Evolutionary conservation across 371 early-diverging fungal genomes (phyloP).

Genomic region (Antonospora locustae): DNA sequence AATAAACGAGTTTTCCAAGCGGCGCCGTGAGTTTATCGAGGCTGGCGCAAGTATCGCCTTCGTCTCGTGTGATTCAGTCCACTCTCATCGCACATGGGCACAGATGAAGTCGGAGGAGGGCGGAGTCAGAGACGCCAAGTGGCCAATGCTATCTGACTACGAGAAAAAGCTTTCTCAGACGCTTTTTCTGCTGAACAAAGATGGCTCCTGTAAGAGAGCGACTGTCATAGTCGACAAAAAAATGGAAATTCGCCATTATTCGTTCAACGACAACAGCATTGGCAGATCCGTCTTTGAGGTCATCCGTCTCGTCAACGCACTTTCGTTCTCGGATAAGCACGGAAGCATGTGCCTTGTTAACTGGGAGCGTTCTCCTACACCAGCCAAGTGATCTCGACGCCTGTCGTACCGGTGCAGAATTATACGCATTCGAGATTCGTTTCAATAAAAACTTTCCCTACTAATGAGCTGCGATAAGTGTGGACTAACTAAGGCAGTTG

Average conservation of each 20-base stretch:
- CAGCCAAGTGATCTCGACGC: too few relatives aligned
- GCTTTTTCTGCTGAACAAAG: constrained; percentile 66
- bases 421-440: too few relatives aligned
- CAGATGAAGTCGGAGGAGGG: constrained; percentile 65
- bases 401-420: too few relatives aligned
- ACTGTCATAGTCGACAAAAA: constrained; percentile 79
- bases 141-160: constrained; percentile 62
- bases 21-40: constrained; percentile 64
- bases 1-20: constrained; percentile 67
- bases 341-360: constrained; percentile 53
- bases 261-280: constrained; percentile 67
- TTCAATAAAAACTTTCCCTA: too few relatives aligned
- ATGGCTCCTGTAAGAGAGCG: constrained; percentile 56
- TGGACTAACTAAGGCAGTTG: constrained; percentile 59
- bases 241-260: constrained; percentile 62
- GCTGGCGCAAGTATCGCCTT: constrained; percentile 64
- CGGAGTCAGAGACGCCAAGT: constrained; percentile 64
- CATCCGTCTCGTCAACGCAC: constrained; percentile 77
- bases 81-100: constrained; percentile 62
- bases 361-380: too few relatives aligned
- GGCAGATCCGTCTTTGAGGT: constrained; percentile 84
- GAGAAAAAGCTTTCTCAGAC: constrained; percentile 65
- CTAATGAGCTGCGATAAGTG: constrained; percentile 56
- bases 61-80: constrained; percentile 64
- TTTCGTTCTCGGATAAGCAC: constrained; percentile 65